A percentile compares a stretch with the other conserved stretches of the same genome.
Evolutionary conservation across 1,139 yeast species (phyloP).

Genomic region (Kodamaea derodonti): DNA sequence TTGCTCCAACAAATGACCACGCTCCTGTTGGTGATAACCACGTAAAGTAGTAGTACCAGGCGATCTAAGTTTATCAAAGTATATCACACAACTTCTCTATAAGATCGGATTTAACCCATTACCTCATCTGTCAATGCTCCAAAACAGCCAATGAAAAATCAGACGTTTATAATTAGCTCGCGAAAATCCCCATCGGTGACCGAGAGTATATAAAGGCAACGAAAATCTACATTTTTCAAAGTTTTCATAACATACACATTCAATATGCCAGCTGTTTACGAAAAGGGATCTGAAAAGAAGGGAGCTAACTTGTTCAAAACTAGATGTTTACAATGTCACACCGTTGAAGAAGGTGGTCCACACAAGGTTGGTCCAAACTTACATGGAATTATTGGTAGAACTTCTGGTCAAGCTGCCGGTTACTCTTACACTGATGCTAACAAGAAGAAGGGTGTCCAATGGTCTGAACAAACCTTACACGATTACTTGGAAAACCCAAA

Average conservation of each 20-base stretch:
- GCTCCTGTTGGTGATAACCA: too few relatives aligned
- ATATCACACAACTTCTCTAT: too few relatives aligned
- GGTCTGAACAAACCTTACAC: slow-evolving; percentile 86
- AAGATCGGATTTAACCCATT: too few relatives aligned
- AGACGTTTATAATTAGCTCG: slow-evolving; percentile 4
- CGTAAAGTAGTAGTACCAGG: too few relatives aligned
- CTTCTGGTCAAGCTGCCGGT: slow-evolving; percentile 89
- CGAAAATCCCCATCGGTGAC: background rate
- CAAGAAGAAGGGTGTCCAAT: slow-evolving; percentile 88
- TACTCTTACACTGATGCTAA: slow-evolving; percentile 97
- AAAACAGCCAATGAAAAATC: slow-evolving; percentile 4
- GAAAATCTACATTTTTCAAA: slow-evolving; percentile 1
- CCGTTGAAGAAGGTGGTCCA: slow-evolving; percentile 93
- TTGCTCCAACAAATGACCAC: too few relatives aligned
- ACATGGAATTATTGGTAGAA: slow-evolving; percentile 90
- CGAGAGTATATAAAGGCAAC: slow-evolving; percentile 10
- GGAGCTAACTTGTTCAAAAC: slow-evolving; percentile 99
- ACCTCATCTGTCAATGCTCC: too few relatives aligned
- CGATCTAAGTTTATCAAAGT: too few relatives aligned
- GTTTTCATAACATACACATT: slow-evolving; percentile 4
- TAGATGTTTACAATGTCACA: slow-evolving; percentile 99
- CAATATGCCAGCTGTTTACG: slow-evolving; percentile 60
- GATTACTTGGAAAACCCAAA: slow-evolving; percentile 99
- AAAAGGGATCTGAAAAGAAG: slow-evolving; percentile 85
- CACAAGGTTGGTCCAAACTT: slow-evolving; percentile 99